Percentiles rank a stretch among this genome's conserved stretches.
These are phyloP conservation scores for Erodium trifolium DNA, from an alignment of 441 rosid species.

Conservation along the genomic window DNA sequence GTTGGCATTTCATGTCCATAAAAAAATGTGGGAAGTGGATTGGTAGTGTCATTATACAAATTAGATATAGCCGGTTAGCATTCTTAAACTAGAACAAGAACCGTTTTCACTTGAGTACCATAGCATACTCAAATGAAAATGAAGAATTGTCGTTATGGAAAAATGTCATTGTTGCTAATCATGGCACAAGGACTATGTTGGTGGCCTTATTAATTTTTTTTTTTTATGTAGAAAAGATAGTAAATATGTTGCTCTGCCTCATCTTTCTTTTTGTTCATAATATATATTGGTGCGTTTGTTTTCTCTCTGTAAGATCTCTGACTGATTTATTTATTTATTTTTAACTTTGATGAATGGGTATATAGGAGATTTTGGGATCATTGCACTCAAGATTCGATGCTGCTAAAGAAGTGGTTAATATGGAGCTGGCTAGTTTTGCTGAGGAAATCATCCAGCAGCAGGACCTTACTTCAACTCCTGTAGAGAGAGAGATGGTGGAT, in stretches of 20 bases:
- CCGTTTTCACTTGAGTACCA: too few relatives aligned
- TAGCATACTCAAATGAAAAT: neutral
- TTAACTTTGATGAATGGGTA: slow-evolving; percentile 15
- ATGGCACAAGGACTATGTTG: neutral
- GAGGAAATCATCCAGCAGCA: slow-evolving; percentile 47
- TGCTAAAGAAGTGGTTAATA: slow-evolving; percentile 58
- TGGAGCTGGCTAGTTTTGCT: slow-evolving; percentile 48
- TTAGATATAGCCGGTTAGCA: neutral
- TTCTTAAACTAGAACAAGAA: neutral
- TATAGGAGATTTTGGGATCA: slow-evolving; percentile 62
- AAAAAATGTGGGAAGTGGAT: neutral
- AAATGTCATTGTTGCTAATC: neutral
- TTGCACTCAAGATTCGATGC: slow-evolving; percentile 66
- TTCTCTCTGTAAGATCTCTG: neutral
- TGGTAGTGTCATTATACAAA: neutral
- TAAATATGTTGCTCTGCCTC: neutral
- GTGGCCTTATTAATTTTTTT: too few relatives aligned
- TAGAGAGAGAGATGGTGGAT: slow-evolving; percentile 48
- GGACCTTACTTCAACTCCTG: slow-evolving; percentile 42
- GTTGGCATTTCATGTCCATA: slow-evolving; percentile 2
- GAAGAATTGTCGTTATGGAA: too few relatives aligned
- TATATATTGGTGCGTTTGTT: neutral
- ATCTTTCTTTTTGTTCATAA: neutral
- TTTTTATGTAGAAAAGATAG: too few relatives aligned
- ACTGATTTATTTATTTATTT: slow-evolving; percentile 4